Conservation (phyloP, 2,329 filamentous ascomycete species). For the Claviceps humidiphila region DNA sequence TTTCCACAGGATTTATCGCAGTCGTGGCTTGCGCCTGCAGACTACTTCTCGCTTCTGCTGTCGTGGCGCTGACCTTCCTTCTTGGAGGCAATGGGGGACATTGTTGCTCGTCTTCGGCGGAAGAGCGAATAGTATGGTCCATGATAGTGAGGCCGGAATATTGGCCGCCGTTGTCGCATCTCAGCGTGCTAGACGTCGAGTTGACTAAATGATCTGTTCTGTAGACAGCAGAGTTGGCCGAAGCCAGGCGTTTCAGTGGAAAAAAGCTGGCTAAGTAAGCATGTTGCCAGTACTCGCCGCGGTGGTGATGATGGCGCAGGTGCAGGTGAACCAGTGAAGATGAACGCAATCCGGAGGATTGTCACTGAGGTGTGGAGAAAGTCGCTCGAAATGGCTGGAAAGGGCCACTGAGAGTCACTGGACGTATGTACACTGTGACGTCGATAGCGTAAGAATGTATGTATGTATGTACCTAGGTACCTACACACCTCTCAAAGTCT, state of each 20-base stretch:
- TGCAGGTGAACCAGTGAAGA: neutral
- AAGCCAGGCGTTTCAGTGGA: neutral
- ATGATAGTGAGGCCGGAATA: slow-evolving; percentile 12
- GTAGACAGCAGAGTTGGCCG: neutral
- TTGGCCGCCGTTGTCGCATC: slow-evolving; percentile 13
- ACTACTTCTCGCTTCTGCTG: slow-evolving; percentile 24
- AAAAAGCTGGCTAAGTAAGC: neutral
- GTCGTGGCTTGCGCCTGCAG: slow-evolving; percentile 62
- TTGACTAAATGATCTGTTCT: neutral
- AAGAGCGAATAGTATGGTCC: slow-evolving; percentile 15
- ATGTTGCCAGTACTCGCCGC: neutral
- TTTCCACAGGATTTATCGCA: slow-evolving; percentile 68
- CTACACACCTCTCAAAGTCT: too few relatives aligned
- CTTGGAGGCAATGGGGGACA: slow-evolving; percentile 45
- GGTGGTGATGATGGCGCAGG: neutral
- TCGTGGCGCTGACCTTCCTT: slow-evolving; percentile 22
- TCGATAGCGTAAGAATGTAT: neutral
- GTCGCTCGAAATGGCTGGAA: too few relatives aligned
- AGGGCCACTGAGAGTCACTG: too few relatives aligned
- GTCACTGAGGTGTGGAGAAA: neutral
- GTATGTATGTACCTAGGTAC: too few relatives aligned
- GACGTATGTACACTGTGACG: neutral
- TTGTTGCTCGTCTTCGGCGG: slow-evolving; percentile 25
- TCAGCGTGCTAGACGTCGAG: slow-evolving; percentile 9
- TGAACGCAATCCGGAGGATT: too few relatives aligned